A percentile compares a stretch with the other conserved stretches of the same genome.
These are phyloP conservation scores for Vinca major DNA, from an alignment of 305 asterid species.

Conservation along the genomic window DNA sequence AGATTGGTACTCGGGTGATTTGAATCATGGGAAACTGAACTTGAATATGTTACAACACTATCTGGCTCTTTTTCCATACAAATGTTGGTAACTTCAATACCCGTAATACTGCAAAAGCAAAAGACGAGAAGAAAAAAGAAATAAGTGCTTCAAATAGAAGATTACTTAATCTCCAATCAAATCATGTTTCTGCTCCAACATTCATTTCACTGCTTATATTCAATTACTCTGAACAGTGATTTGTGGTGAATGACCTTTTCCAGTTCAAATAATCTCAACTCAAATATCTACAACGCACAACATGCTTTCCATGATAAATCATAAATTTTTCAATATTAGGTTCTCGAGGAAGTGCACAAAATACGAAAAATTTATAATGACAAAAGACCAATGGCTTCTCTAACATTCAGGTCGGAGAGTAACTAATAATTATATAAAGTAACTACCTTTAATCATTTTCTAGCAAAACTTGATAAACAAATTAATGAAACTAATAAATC, in stretches of 20 bases:
- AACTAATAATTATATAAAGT: neutral
- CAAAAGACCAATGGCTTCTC: neutral
- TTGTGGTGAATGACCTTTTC: neutral
- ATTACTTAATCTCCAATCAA: neutral
- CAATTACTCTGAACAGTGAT: neutral
- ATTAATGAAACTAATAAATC: neutral
- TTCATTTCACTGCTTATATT: neutral
- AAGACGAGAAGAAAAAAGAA: neutral
- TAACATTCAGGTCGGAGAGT: neutral
- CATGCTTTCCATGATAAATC: neutral
- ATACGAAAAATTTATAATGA: neutral
- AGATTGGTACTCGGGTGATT: slow-evolving; percentile 18
- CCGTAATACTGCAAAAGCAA: slow-evolving; percentile 37
- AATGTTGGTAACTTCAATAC: slow-evolving; percentile 36
- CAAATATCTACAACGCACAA: neutral
- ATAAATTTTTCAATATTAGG: neutral
- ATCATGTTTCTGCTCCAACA: neutral
- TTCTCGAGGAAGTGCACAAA: neutral
- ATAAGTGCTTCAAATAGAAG: neutral
- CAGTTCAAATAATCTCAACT: neutral
- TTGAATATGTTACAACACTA: slow-evolving; percentile 26
- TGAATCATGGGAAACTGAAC: slow-evolving; percentile 30
- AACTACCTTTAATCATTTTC: neutral
- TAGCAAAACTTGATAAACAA: neutral
- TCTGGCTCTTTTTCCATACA: slow-evolving; percentile 57